Base-by-base conservation (phyloP, 192 early-diverging fungal species). In the Nowakowskiella sp. region DNA sequence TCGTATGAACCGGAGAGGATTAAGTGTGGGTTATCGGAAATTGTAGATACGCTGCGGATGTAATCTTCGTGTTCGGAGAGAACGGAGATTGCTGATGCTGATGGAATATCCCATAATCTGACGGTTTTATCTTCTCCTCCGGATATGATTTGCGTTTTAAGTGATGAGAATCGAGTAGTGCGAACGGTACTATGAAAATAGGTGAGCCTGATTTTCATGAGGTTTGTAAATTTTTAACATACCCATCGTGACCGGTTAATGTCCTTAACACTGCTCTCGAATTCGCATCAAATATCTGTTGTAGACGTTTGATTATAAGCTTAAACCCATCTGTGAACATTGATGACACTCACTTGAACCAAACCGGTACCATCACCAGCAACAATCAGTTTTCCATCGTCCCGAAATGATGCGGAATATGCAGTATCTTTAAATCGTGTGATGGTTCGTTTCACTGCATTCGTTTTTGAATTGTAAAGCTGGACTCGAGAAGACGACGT, bases 51-150 rank as follows among this genome's bases (percentile, higher is more conserved):
- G 22, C 80, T 67, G 10, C 91, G 85, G 46, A 96, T 84, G 60
- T 98, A 93, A 72, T 98, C 95, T 24, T 85, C 74, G 66, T 98
- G 95, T 19, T 82, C 90, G 6, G 63, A 64, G 54, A 96, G 91
- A 23, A 72, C 64, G 25, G 70, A 71, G 21, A 92, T 48, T 4
- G 81, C 61, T 19, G 71, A 67, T 57, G 92, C 82, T 30, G 80
- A 83, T 25, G 95, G 81, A 51, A 99, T 86, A 64, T 99, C 95
- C 92, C 92, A 99, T 31, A 97, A 59, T 42, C 81, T 71, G 31
- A 97, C 90, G 4, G 94, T 92, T 54, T 79, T 82, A 62, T 99
- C 95, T 59, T 97, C 94, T 3, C 87, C 88, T 26, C 80, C 88
- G 7, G 90, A 90, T 51, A 96, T 48, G 30, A 98, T 78, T 47